phyloP scores from a whole-genome alignment of 2,329 filamentous ascomycete genomes.

The Colletotrichum lentis region DNA sequence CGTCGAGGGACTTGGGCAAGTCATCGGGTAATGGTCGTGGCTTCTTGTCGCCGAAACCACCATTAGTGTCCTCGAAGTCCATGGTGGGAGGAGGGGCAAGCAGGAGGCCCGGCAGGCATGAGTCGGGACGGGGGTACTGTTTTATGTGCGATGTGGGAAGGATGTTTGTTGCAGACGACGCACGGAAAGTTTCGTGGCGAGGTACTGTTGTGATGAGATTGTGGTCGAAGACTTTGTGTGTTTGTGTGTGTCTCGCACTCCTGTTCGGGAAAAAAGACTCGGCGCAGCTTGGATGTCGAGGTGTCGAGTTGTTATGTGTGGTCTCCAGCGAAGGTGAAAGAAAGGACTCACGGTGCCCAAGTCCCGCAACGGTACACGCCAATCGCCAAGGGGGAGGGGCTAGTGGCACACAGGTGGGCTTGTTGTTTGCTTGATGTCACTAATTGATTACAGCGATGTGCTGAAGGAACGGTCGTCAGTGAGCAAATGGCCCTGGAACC shows the following conservation, averaged over 20 bases:
- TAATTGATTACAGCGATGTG: conserved; percentile 21
- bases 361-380: conserved; percentile 21
- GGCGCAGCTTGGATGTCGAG: conserved; percentile 21
- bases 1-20: conserved; percentile 89
- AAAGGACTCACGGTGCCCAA: conserved; percentile 18
- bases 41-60: conserved; percentile 53
- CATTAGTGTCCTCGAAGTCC: conserved; percentile 64
- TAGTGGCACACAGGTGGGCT: not conserved
- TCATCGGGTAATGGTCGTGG: conserved; percentile 75
- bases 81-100: conserved; percentile 58
- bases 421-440: conserved; percentile 32
- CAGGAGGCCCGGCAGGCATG: conserved; percentile 36
- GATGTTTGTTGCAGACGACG: conserved; percentile 12
- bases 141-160: conserved; percentile 24
- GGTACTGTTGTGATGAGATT: not conserved
- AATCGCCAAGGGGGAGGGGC: conserved; percentile 5
- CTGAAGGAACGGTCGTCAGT: conserved; percentile 7
- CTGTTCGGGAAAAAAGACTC: conserved; percentile 9
- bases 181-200: conserved; percentile 26
- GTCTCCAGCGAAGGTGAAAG: not conserved
- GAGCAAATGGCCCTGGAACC: not conserved
- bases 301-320: conserved; percentile 8
- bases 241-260: not conserved
- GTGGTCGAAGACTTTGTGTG: not conserved
- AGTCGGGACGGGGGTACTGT: conserved; percentile 28